These are phyloP conservation scores for Candida michaelii DNA, from an alignment of 805 yeast genomes.

Conservation along the genomic window DNA sequence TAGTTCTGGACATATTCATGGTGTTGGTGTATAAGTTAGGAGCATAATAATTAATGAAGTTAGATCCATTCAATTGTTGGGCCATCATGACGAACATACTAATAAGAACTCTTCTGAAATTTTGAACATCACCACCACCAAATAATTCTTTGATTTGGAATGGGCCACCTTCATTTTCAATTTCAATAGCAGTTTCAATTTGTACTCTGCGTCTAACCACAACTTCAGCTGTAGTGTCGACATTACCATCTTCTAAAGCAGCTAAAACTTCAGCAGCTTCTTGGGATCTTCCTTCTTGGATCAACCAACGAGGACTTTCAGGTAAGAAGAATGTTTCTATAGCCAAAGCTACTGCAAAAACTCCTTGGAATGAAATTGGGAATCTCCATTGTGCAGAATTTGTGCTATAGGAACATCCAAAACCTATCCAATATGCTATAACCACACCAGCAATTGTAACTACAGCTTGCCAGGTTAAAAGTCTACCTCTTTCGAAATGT, in stretches of 20 bases:
- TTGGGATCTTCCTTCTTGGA: constrained; percentile 41
- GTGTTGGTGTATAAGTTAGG: constrained; percentile 73
- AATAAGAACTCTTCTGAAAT: constrained; percentile 54
- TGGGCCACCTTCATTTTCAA: constrained; percentile 38
- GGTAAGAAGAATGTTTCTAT: constrained; percentile 48
- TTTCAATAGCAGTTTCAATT: constrained; percentile 47
- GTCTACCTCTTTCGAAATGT: constrained; percentile 40
- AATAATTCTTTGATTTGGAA: constrained; percentile 35
- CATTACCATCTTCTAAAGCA: constrained; percentile 37
- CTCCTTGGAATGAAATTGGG: constrained; percentile 57
- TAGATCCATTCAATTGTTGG: constrained; percentile 91
- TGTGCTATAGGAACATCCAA: constrained; percentile 63
- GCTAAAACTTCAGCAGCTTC: constrained; percentile 37
- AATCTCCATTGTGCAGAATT: constrained; percentile 44
- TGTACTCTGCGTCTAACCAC: constrained; percentile 45
- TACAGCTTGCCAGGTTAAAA: constrained; percentile 46
- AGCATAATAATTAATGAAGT: constrained; percentile 88
- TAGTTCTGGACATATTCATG: constrained; percentile 49
- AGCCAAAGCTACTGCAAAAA: constrained; percentile 51
- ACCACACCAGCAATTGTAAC: constrained; percentile 66
- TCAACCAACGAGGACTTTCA: constrained; percentile 73
- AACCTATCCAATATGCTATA: constrained; percentile 64
- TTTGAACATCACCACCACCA: constrained; percentile 57
- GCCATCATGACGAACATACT: constrained; percentile 72
- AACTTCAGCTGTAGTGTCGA: constrained; percentile 33